These are phyloP conservation scores for Achaetomium macrosporum DNA, from an alignment of 2,329 filamentous ascomycete genomes.

Conservation along the genomic window DNA sequence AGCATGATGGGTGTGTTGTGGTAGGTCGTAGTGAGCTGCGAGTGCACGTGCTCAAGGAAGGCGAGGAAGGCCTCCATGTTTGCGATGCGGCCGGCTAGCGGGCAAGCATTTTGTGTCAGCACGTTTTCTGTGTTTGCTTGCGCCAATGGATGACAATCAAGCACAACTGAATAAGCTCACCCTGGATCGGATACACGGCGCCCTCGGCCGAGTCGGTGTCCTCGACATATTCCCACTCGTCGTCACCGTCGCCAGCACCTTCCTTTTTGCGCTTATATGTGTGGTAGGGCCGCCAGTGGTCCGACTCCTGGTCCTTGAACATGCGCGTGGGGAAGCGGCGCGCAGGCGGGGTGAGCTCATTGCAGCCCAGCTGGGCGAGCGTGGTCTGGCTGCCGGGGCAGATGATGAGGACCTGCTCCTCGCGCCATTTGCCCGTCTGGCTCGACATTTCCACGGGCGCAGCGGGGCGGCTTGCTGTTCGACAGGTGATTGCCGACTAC, in stretches of 20 bases:
- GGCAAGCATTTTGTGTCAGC: neutral
- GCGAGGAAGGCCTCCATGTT: conserved; percentile 93
- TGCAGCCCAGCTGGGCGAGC: conserved; percentile 82
- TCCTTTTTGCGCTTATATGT: conserved; percentile 60
- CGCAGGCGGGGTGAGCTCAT: conserved; percentile 85
- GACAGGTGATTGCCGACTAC: too few species aligned
- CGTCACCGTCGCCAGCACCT: conserved; percentile 36
- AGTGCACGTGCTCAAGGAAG: conserved; percentile 86
- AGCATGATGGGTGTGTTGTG: conserved; percentile 95
- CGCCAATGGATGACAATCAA: neutral
- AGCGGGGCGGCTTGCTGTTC: neutral
- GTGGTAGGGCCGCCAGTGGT: conserved; percentile 69
- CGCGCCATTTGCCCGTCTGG: conserved; percentile 55
- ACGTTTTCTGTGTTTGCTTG: neutral
- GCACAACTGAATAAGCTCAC: conserved; percentile 32
- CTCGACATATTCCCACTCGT: conserved; percentile 72
- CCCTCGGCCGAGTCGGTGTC: conserved; percentile 83
- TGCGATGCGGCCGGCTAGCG: conserved; percentile 67
- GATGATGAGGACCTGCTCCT: conserved; percentile 64
- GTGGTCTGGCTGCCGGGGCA: conserved; percentile 83
- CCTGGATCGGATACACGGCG: conserved; percentile 77
- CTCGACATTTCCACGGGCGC: conserved; percentile 41
- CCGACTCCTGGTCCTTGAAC: conserved; percentile 80
- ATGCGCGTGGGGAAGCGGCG: conserved; percentile 87
- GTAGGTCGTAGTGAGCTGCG: conserved; percentile 80